These are phyloP conservation scores for Trichosporon inkin DNA, from an alignment of 1,284 basidiomycete genomes.

Conservation along the genomic window DNA sequence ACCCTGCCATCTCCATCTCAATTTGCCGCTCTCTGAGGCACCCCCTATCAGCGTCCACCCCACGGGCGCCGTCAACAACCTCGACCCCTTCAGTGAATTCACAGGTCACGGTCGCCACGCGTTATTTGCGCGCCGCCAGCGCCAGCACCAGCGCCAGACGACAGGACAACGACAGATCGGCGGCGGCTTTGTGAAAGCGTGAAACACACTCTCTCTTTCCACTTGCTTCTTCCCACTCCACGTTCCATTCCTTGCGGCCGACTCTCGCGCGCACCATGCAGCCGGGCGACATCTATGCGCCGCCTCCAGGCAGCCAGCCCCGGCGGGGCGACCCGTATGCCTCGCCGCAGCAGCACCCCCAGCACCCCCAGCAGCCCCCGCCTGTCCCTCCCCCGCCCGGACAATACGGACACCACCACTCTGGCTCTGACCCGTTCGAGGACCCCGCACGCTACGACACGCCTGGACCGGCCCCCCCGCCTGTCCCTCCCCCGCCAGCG, in stretches of 20 bases:
- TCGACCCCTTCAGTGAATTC: no score
- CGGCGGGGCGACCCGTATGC: slow-evolving; percentile 9
- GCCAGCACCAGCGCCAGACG: background rate
- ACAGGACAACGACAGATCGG: slow-evolving; percentile 8
- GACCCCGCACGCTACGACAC: slow-evolving; percentile 9
- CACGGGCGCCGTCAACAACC: no score
- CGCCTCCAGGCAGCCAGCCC: slow-evolving; percentile 9
- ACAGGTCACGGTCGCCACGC: no score
- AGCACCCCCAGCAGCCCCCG: slow-evolving; percentile 1
- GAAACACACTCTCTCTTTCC: background rate
- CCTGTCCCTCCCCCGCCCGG: slow-evolving; percentile 1
- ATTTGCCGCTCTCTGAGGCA: no score
- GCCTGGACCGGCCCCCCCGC: slow-evolving; percentile 9
- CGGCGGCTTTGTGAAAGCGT: background rate
- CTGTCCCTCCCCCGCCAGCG: slow-evolving; percentile 3
- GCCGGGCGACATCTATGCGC: slow-evolving; percentile 17
- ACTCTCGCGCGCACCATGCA: slow-evolving; percentile 12
- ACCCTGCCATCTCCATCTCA: no score
- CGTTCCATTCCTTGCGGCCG: background rate
- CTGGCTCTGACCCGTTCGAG: slow-evolving; percentile 14
- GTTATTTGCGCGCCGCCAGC: no score
- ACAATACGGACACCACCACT: background rate
- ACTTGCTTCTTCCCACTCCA: background rate
- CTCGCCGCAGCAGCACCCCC: slow-evolving; percentile 2
- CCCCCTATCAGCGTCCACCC: no score